Conservation (phyloP, 2,329 filamentous ascomycete genomes). For the Elsinoe batatas region DNA sequence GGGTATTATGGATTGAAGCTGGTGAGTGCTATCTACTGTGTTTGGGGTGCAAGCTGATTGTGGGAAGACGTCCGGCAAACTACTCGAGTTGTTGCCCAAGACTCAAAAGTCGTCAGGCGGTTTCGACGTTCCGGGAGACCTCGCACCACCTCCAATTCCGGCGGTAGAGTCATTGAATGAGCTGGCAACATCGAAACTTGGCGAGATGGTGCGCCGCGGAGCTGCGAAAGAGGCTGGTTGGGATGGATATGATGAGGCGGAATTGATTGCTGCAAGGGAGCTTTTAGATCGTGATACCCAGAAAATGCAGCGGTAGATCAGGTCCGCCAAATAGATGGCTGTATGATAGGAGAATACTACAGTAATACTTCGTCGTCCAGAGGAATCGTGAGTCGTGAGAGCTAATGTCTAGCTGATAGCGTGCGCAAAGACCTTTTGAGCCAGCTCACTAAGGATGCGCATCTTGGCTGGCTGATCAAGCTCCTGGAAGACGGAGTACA, state of each 20-base stretch:
- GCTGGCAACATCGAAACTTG: conserved; percentile 61
- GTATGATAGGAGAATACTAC: too few species aligned
- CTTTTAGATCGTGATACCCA: conserved; percentile 48
- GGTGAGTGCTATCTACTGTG: conserved; percentile 25
- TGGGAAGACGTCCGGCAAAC: conserved; percentile 3
- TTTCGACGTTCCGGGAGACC: conserved; percentile 27
- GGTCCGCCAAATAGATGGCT: neutral
- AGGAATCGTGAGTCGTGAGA: neutral
- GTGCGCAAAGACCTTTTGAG: conserved; percentile 76
- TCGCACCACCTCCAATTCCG: conserved; percentile 44
- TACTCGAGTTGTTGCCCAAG: conserved; percentile 20
- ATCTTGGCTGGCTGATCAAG: conserved; percentile 75
- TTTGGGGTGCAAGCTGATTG: conserved; percentile 26
- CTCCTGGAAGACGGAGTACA: conserved; percentile 85
- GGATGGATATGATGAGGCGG: conserved; percentile 61
- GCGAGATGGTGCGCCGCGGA: conserved; percentile 62
- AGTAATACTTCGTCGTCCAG: too few species aligned
- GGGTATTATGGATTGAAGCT: conserved; percentile 87
- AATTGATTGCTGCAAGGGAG: conserved; percentile 61
- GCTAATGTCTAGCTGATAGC: conserved; percentile 45
- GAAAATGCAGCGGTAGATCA: conserved; percentile 24
- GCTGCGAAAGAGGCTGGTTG: conserved; percentile 53
- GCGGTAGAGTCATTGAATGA: conserved; percentile 61
- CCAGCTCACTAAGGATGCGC: conserved; percentile 71
- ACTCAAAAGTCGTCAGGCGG: conserved; percentile 24